phyloP scores from a whole-genome alignment of 495 filamentous ascomycete species.

The Cercophora newfieldiana region DNA sequence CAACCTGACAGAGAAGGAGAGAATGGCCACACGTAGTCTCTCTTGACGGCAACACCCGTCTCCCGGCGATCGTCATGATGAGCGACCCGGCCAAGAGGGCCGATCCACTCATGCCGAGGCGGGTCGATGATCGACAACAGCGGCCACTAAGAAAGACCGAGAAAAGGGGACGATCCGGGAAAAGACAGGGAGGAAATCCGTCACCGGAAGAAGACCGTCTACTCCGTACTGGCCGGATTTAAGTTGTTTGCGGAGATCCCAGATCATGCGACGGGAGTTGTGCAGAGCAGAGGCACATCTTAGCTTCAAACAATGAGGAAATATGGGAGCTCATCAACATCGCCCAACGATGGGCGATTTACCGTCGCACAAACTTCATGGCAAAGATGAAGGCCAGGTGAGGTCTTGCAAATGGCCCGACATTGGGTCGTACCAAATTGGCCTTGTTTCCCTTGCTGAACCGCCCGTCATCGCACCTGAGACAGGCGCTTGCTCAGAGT shows the following conservation, averaged over 20 bases:
- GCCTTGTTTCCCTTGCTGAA: background rate
- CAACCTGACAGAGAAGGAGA: too few relatives aligned
- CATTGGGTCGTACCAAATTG: background rate
- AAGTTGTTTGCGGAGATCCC: background rate
- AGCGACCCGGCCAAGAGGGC: background rate
- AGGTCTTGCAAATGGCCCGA: background rate
- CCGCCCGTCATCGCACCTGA: slow-evolving; percentile 13
- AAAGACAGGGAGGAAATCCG: background rate
- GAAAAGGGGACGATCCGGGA: background rate
- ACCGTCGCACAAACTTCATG: background rate
- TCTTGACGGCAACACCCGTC: background rate
- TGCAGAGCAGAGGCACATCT: too few relatives aligned
- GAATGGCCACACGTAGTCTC: too few relatives aligned
- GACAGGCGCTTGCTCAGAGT: background rate
- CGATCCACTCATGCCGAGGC: background rate
- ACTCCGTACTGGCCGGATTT: background rate
- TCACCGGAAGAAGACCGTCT: background rate
- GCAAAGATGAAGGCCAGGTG: background rate
- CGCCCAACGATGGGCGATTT: too few relatives aligned
- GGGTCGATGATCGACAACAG: background rate
- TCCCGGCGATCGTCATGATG: background rate
- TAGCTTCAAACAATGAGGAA: too few relatives aligned
- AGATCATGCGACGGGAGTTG: background rate
- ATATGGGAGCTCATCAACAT: too few relatives aligned
- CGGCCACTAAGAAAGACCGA: background rate